A percentile compares a stretch with the other conserved stretches of the same genome.
Conservation (phyloP, 2,329 filamentous ascomycete genomes). For the Ophiostoma montium region DNA sequence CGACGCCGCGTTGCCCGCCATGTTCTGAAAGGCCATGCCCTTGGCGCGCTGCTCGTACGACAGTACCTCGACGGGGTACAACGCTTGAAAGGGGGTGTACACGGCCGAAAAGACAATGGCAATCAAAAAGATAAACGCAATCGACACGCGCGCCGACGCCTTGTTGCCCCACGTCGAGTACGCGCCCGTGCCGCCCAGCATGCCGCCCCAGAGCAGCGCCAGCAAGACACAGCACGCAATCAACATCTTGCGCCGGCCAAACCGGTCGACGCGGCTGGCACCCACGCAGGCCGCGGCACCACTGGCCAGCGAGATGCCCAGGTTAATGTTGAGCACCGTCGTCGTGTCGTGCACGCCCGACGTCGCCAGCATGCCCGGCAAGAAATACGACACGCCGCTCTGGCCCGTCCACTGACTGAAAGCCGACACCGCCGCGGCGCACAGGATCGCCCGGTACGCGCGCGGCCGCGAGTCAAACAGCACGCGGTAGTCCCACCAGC, state of each 20-base stretch:
- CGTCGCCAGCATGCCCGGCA: background rate
- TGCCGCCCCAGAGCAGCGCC: constrained; percentile 3
- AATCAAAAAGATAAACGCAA: constrained; percentile 4
- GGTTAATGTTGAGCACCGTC: constrained; percentile 1
- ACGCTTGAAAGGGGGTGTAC: constrained; percentile 5
- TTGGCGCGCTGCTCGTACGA: constrained; percentile 6
- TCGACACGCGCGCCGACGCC: background rate
- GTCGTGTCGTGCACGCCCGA: constrained; percentile 3
- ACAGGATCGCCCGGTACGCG: constrained; percentile 11
- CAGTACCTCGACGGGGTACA: constrained; percentile 6
- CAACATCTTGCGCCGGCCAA: constrained; percentile 4
- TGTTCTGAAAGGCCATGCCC: constrained; percentile 4
- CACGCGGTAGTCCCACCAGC: constrained; percentile 3
- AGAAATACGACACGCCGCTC: constrained; percentile 14
- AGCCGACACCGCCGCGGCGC: constrained; percentile 16
- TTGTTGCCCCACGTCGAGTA: background rate
- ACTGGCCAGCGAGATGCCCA: constrained; percentile 2
- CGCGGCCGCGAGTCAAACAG: constrained; percentile 3
- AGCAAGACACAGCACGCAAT: background rate
- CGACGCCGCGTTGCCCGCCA: constrained; percentile 6
- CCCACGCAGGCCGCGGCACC: background rate
- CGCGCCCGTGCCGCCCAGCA: constrained; percentile 3
- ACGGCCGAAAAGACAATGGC: constrained; percentile 2
- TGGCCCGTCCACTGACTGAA: constrained; percentile 33
- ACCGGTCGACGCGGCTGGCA: background rate